A percentile compares a stretch with the other conserved stretches of the same genome.
Conservation (phyloP, 257 asterid genomes). For the Mentha longifolia region DNA sequence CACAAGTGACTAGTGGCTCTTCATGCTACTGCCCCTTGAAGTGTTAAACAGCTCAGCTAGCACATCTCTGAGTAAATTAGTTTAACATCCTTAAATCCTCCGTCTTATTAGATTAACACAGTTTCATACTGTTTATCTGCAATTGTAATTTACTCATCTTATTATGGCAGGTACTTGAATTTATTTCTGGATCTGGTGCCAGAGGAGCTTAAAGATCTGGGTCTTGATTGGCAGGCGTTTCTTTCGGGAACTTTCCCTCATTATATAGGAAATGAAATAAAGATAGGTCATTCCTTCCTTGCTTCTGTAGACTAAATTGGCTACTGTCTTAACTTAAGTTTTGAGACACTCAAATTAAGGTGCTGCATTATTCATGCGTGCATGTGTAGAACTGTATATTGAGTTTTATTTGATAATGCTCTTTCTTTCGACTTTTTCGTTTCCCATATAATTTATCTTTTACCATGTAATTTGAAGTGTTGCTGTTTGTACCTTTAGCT, state of each 20-base stretch:
- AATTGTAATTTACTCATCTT: slow-evolving; percentile 22
- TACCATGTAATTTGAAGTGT: neutral
- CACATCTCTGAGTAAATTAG: slow-evolving; percentile 18
- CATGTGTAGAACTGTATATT: slow-evolving; percentile 22
- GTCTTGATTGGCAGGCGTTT: slow-evolving; percentile 33
- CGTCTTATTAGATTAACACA: neutral
- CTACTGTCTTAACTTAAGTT: neutral
- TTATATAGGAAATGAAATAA: slow-evolving; percentile 16
- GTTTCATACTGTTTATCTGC: neutral
- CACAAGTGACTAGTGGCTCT: slow-evolving; percentile 22
- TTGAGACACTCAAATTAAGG: slow-evolving; percentile 25
- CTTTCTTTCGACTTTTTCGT: neutral
- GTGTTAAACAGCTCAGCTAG: slow-evolving; percentile 33
- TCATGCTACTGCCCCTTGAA: slow-evolving; percentile 21
- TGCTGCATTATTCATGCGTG: neutral
- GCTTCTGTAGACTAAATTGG: slow-evolving; percentile 15
- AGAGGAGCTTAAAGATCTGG: slow-evolving; percentile 40
- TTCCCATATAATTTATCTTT: neutral
- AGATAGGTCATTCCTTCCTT: slow-evolving; percentile 16
- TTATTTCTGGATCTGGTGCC: slow-evolving; percentile 36
- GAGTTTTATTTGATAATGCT: slow-evolving; percentile 24
- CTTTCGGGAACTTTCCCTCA: slow-evolving; percentile 31
- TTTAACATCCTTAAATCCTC: neutral
- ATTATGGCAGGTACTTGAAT: slow-evolving; percentile 62
- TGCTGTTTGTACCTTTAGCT: neutral